Evolutionary conservation across 192 early-diverging fungal genomes (phyloP).

Genomic region (Anaeromyces robustus): DNA sequence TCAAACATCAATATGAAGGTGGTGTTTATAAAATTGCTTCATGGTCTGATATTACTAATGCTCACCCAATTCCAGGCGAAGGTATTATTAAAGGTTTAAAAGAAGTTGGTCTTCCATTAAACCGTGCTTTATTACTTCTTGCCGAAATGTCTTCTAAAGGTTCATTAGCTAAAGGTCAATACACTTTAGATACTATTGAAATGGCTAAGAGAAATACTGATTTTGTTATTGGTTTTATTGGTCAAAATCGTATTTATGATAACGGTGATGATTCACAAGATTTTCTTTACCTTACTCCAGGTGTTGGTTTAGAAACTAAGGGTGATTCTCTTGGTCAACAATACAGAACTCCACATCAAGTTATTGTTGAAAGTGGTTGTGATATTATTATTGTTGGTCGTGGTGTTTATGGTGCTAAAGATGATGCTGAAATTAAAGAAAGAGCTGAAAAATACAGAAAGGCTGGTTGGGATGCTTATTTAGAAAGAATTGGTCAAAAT

Average conservation of each 20-base stretch:
- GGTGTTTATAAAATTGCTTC: constrained; percentile 85
- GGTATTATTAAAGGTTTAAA: constrained; percentile 87
- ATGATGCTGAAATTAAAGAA: constrained; percentile 39
- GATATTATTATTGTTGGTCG: constrained; percentile 98
- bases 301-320: constrained; percentile 67
- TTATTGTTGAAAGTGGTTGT: constrained; percentile 64
- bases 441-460: constrained; percentile 66
- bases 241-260: constrained; percentile 29
- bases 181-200: constrained; percentile 69
- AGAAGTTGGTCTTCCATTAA: constrained; percentile 65
- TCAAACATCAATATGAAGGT: constrained; percentile 80
- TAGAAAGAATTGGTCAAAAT: constrained; percentile 22
- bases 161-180: constrained; percentile 63
- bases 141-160: constrained; percentile 95
- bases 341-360: constrained; percentile 80
- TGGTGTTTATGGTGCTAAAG: constrained; percentile 84
- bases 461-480: constrained; percentile 93
- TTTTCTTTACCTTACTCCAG: constrained; percentile 89
- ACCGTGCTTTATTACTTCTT: constrained; percentile 68
- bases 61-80: constrained; percentile 85
- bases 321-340: constrained; percentile 88
- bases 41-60: constrained; percentile 95
- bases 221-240: constrained; percentile 94
- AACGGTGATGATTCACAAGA: constrained; percentile 33
- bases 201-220: constrained; percentile 74